Percentiles rank a stretch among this genome's conserved stretches.
These are phyloP conservation scores for Cytospora piceicola DNA, from an alignment of 2,329 filamentous ascomycete genomes.

Conservation along the genomic window DNA sequence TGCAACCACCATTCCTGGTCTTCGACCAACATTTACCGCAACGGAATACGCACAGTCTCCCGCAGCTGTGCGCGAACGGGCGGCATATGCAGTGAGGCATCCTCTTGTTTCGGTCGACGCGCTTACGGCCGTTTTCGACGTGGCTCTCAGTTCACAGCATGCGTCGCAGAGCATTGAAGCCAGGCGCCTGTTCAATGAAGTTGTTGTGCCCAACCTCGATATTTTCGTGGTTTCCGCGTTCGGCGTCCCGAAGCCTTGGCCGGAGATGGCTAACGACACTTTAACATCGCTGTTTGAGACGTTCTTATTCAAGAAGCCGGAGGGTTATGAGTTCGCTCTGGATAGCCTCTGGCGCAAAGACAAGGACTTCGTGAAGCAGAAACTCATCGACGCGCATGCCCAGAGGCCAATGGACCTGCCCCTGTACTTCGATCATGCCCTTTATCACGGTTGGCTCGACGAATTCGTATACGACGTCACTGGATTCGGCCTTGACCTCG, in stretches of 20 bases:
- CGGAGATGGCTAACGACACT: conserved; percentile 73
- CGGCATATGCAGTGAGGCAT: conserved; percentile 72
- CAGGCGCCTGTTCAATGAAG: conserved; percentile 67
- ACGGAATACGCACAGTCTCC: conserved; percentile 58
- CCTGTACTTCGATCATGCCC: conserved; percentile 76
- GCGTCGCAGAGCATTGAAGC: conserved; percentile 67
- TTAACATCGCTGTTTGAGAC: conserved; percentile 78
- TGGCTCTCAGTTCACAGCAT: conserved; percentile 63
- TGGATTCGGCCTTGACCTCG: conserved; percentile 85
- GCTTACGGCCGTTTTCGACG: conserved; percentile 69
- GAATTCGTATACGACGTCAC: conserved; percentile 77
- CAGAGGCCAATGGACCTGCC: conserved; percentile 69
- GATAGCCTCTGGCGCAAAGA: conserved; percentile 92
- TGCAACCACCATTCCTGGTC: conserved; percentile 79
- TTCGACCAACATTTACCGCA: conserved; percentile 75
- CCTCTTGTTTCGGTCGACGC: conserved; percentile 89
- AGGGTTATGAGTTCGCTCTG: conserved; percentile 84
- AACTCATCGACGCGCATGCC: conserved; percentile 78
- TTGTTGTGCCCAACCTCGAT: conserved; percentile 73
- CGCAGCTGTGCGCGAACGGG: conserved; percentile 55
- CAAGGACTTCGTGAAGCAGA: conserved; percentile 80
- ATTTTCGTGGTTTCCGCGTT: conserved; percentile 80
- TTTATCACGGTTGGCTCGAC: conserved; percentile 82
- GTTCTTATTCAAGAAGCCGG: conserved; percentile 78
- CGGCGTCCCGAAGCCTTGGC: conserved; percentile 78